Evolutionary conservation across 2,329 filamentous ascomycete genomes (phyloP), one percentile per base, ranked within the genome.

Genomic region (Fusarium keratoplasticum): DNA sequence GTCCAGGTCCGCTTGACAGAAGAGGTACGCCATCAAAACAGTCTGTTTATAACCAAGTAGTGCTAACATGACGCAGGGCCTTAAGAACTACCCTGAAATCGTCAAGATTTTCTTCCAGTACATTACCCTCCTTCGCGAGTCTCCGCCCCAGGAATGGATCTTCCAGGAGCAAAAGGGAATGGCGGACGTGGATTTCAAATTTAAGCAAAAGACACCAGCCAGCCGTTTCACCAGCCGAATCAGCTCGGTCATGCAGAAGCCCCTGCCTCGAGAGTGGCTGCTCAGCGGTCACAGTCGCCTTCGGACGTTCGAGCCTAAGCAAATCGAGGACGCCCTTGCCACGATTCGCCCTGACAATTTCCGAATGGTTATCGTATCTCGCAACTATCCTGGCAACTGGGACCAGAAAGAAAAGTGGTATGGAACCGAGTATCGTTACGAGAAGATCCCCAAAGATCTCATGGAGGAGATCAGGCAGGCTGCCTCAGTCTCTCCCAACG

Each of bases 401-500:
- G 89, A 97, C 74, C 85, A 92, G 81, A 97, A 93, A 80, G 96
- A 99, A 85, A 95, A 95, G 81, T 99, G 96, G 96, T 99, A 99
- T 78, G 96, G 96, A 10, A 99, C 96, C 0, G 95, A 98, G 79
- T 97, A 98, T 84, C 94, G 91, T 72, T 89, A 92, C 35, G 93
- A 97, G 80, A 93, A 91, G 79, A 94, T 99, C 38, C 92, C 95
- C 0, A 81, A 88, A 16, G 91, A 95, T 20, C 92, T 98, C 76
- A 86, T 97, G 81, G 84, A 87, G 13, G 91, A 94, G 60, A 87
- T 98, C 70, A 87, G 89, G 63, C 84, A 88, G 69, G 94, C 94
- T 2, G 87, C 90, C 33, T 83, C 89, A 2, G 88, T 88, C 50
- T 84, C 89, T 1, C 83, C 87, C 1, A 85, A 87, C 27, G 87